Conservation (phyloP, 345 rosid genomes). For the Hibiscus trionum region DNA sequence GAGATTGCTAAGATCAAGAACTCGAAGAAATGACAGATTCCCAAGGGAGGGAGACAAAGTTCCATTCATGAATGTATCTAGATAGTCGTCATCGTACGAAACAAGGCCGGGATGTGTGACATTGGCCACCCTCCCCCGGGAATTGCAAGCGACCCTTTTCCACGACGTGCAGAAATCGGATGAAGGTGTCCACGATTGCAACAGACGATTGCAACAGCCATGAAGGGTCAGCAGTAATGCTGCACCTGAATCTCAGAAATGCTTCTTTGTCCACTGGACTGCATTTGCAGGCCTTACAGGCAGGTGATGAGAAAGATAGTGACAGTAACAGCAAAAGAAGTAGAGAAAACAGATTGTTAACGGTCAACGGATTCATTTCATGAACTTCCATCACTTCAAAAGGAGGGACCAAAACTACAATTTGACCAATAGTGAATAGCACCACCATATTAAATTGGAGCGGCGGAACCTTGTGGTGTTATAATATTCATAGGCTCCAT, state of each 20-base stretch:
- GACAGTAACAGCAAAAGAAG: constrained; percentile 1
- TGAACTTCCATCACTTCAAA: too few species aligned
- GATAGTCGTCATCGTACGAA: constrained; percentile 21
- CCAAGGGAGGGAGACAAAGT: constrained; percentile 44
- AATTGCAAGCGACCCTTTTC: constrained; percentile 43
- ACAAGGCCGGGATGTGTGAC: constrained; percentile 33
- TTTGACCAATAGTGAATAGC: too few species aligned
- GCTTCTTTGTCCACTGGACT: constrained; percentile 37
- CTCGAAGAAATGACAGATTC: constrained; percentile 35
- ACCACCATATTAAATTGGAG: too few species aligned
- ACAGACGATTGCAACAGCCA: too few species aligned
- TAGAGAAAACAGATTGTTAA: background rate
- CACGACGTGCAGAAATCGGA: constrained; percentile 48
- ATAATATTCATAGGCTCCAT: too few species aligned
- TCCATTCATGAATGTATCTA: constrained; percentile 43
- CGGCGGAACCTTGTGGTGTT: too few species aligned
- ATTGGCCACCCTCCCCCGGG: constrained; percentile 37
- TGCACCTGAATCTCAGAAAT: constrained; percentile 40
- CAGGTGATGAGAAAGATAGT: background rate
- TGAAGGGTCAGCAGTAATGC: constrained; percentile 48
- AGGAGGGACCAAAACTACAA: too few species aligned
- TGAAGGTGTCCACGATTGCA: constrained; percentile 38
- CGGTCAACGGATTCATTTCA: too few species aligned
- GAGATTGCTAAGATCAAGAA: constrained; percentile 46
- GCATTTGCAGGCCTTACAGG: constrained; percentile 26